A percentile compares a stretch with the other conserved stretches of the same genome.
These are phyloP conservation scores for Rhodomyrtus psidioides DNA, from an alignment of 441 rosid genomes.

Conservation along the genomic window DNA sequence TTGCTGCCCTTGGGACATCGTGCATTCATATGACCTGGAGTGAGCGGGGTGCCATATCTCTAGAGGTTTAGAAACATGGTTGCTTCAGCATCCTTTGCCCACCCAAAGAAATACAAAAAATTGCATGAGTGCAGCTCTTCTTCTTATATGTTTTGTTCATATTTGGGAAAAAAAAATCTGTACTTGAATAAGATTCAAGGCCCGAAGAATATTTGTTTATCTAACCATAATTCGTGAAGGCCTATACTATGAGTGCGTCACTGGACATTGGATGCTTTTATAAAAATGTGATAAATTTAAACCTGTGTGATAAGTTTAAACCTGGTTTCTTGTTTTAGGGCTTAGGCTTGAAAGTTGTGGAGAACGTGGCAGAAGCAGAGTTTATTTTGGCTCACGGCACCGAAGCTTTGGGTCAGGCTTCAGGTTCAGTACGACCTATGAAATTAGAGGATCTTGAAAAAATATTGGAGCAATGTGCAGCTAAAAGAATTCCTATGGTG, in stretches of 20 bases:
- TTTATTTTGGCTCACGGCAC: constrained; percentile 79
- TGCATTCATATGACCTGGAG: constrained; percentile 95
- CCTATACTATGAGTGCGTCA: neutral
- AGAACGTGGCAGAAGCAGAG: constrained; percentile 72
- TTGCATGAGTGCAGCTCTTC: neutral
- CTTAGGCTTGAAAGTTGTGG: constrained; percentile 64
- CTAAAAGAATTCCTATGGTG: constrained; percentile 71
- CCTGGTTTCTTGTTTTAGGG: constrained; percentile 35
- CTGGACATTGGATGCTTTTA: neutral
- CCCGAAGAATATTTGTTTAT: neutral
- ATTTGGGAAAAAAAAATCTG: neutral
- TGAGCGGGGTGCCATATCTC: constrained; percentile 85
- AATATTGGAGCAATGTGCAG: constrained; percentile 63
- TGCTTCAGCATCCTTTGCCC: neutral
- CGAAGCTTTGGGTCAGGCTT: constrained; percentile 53
- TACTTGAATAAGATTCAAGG: neutral
- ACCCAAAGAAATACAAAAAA: neutral
- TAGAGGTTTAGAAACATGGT: constrained; percentile 40
- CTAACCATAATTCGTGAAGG: neutral
- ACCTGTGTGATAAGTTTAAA: neutral
- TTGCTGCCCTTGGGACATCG: constrained; percentile 70
- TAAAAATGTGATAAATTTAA: neutral
- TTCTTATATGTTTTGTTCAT: neutral
- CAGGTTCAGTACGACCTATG: constrained; percentile 47
- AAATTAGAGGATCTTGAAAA: constrained; percentile 63